phyloP scores from a whole-genome alignment of 805 yeast species.

The Schizosaccharomyces japonicus region DNA sequence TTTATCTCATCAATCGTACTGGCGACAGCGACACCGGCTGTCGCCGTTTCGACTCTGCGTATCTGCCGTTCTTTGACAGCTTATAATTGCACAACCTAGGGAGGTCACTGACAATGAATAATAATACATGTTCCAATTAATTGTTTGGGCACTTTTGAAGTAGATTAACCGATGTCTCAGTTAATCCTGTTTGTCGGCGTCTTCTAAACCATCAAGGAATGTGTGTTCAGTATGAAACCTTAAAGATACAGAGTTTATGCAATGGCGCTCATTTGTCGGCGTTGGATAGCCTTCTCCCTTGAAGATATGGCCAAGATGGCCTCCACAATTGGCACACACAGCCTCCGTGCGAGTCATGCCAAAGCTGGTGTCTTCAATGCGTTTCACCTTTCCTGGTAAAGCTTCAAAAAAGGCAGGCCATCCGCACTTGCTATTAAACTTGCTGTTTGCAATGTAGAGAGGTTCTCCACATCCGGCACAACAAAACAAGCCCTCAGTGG shows the following conservation, averaged over 20 bases:
- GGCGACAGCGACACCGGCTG: too few species aligned
- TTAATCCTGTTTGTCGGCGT: too few species aligned
- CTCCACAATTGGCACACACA: conserved; percentile 69
- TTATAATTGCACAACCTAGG: too few species aligned
- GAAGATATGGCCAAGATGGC: conserved; percentile 89
- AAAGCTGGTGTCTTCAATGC: conserved; percentile 32
- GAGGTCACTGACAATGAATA: too few species aligned
- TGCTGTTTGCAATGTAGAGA: conserved; percentile 52
- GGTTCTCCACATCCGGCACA: conserved; percentile 79
- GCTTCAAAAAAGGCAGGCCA: conserved; percentile 97
- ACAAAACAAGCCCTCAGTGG: conserved; percentile 36
- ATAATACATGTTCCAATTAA: too few species aligned
- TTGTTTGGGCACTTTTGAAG: too few species aligned
- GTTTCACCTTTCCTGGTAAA: conserved; percentile 48
- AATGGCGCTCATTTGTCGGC: conserved; percentile 81
- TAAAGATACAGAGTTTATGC: conserved; percentile 70
- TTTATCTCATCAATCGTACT: too few species aligned
- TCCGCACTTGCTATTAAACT: conserved; percentile 81
- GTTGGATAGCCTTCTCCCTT: conserved; percentile 76
- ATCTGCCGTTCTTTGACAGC: too few species aligned
- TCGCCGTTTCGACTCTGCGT: too few species aligned
- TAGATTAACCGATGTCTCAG: too few species aligned
- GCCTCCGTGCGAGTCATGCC: conserved; percentile 82
- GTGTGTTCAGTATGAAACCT: conserved; percentile 23
- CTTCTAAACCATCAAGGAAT: too few species aligned